Percentiles rank a stretch among this genome's conserved stretches.
Evolutionary conservation across 805 yeast genomes (phyloP).

Genomic region (Hanseniaspora occidentalis): DNA sequence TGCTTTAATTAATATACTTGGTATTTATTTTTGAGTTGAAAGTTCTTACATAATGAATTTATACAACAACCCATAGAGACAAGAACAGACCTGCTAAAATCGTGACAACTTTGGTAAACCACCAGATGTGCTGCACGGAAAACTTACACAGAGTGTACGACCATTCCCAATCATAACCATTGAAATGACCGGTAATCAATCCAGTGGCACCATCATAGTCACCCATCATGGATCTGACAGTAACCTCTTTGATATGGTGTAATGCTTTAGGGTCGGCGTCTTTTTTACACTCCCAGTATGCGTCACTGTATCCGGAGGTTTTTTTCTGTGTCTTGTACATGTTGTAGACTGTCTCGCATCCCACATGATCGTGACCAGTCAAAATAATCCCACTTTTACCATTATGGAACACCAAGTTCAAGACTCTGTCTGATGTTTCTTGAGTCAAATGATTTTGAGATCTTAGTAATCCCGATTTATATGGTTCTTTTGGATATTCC

Average conservation of each 20-base stretch:
- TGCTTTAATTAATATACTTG: no score
- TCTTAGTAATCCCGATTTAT: conserved; percentile 56
- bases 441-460: conserved; percentile 76
- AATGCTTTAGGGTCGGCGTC: conserved; percentile 17
- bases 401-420: conserved; percentile 59
- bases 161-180: conserved; percentile 47
- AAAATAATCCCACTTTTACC: conserved; percentile 64
- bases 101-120: conserved; percentile 61
- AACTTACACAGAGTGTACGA: conserved; percentile 68
- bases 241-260: conserved; percentile 52
- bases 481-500: conserved; percentile 44
- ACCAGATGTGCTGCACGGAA: conserved; percentile 86
- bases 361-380: conserved; percentile 95
- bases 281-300: conserved; percentile 51
- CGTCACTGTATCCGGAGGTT: conserved; percentile 22
- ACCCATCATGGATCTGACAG: conserved; percentile 93
- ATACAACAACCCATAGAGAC: background rate
- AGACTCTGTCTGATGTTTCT: conserved; percentile 52
- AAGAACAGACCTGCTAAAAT: conserved; percentile 28
- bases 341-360: conserved; percentile 67
- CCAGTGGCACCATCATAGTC: conserved; percentile 88
- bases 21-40: no score
- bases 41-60: no score
- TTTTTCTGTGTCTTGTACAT: conserved; percentile 3
- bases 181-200: conserved; percentile 60